Conservation (phyloP, 2,329 filamentous ascomycete species). For the Thyridium curvatum region DNA sequence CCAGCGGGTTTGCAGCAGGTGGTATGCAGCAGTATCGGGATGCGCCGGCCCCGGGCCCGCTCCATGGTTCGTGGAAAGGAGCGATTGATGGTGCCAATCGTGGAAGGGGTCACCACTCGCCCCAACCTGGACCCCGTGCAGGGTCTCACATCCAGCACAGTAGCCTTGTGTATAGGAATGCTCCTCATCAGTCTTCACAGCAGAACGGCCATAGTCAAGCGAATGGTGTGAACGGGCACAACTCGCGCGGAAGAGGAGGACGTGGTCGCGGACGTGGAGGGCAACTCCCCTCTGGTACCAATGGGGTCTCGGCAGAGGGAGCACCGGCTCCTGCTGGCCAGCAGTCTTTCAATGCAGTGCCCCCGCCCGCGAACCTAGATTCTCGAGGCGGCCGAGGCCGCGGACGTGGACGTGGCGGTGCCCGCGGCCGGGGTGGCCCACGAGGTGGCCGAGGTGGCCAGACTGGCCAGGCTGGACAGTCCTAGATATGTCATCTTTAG, state of each 20-base stretch:
- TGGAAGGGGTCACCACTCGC: conserved; percentile 22
- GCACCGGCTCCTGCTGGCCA: conserved; percentile 6
- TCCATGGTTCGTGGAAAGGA: conserved; percentile 52
- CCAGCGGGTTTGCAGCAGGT: conserved; percentile 46
- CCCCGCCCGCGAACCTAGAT: conserved; percentile 54
- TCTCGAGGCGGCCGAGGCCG: conserved; percentile 26
- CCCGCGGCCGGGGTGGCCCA: conserved; percentile 9
- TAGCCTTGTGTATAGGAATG: conserved; percentile 43
- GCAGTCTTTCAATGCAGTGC: conserved; percentile 46
- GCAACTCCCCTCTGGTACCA: conserved; percentile 19
- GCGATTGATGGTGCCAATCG: conserved; percentile 41
- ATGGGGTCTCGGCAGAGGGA: conserved; percentile 1
- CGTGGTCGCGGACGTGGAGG: conserved; percentile 11
- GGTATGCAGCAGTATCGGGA: conserved; percentile 55
- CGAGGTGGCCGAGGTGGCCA: conserved; percentile 4
- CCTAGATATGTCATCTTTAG: too few species aligned
- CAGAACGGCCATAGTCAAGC: conserved; percentile 18
- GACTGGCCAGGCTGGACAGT: too few species aligned
- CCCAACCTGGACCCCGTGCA: conserved; percentile 15
- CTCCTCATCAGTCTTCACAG: conserved; percentile 16
- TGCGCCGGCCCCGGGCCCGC: conserved; percentile 45
- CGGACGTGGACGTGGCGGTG: conserved; percentile 24
- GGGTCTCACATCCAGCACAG: conserved; percentile 39
- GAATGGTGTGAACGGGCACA: conserved; percentile 21
- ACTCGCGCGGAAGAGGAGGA: conserved; percentile 14